Evolutionary conservation across 805 yeast genomes (phyloP), one percentile per base, ranked within the genome.

Genomic region (Saccharomycopsis lassenensis): DNA sequence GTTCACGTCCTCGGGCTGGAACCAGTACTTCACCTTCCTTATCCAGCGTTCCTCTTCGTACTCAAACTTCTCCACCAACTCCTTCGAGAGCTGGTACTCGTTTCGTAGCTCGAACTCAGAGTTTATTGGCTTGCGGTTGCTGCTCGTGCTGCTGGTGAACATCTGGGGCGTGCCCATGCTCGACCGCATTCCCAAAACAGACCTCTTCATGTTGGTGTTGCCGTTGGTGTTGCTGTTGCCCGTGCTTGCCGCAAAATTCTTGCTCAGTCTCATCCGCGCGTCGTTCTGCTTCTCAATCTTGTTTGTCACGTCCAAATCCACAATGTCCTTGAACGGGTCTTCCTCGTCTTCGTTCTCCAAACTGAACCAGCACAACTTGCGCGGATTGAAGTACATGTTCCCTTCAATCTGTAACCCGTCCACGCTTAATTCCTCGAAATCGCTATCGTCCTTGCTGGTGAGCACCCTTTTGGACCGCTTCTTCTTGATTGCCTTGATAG

Each of bases 1-100:
- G 19, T 5, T 17, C 6, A 23, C 21, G 16, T 33, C 36, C 20
- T 37, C 32, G 7, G 48, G 49, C 18, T 46, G 44, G 33, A 52
- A 50, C 62, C 62, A 58, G n/a, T 50, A 51, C 22, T 39, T 43
- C 6, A 52, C 50, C 36, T 54, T 57, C 22, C 52, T 45, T 24
- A 32, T 35, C 62, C 62, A 58, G 16, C 57, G 42, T 24, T 50
- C 56, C 35, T 58, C 59, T 33, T 58, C 60, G 18, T 50, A 55
- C 15, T 42, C 41, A 35, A 54, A 49, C 22, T 36, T 44, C 16
- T 47, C 29, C 7, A 50, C 38, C 26, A 51, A 41, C 11, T 49
- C 53, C 4, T 47, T 45, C 1, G 50, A 35, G 4, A 58, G 38
- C 24, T 47, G 47, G 36, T 54, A 58, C 43, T 57, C 62, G 20